Conservation (phyloP, 345 rosid genomes). For the Citrus medica region DNA sequence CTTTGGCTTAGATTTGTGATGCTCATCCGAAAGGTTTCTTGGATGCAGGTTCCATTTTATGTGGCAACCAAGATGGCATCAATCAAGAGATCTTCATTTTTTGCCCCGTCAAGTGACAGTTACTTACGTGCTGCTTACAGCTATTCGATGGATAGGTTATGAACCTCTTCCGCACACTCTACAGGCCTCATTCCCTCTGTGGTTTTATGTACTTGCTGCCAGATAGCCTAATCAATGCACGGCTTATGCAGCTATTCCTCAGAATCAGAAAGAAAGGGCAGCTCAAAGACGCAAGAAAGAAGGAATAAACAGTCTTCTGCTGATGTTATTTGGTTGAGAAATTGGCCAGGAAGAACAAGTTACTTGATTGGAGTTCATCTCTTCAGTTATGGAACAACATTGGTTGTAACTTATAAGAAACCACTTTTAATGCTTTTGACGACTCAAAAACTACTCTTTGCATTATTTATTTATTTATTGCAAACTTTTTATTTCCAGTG, state of each 20-base stretch:
- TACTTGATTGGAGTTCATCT: neutral
- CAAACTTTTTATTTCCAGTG: too few relatives aligned
- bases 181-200: conserved; percentile 81
- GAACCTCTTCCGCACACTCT: conserved; percentile 74
- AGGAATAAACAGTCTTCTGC: conserved; percentile 27
- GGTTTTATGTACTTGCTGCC: conserved; percentile 40
- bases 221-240: conserved; percentile 42
- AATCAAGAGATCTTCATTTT: conserved; percentile 61
- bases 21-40: conserved; percentile 1
- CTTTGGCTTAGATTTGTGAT: neutral
- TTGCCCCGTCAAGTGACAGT: conserved; percentile 65
- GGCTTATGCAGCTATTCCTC: conserved; percentile 46
- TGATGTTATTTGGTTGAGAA: neutral
- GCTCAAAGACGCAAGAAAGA: conserved; percentile 65
- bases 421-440: too few relatives aligned
- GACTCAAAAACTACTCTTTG: too few relatives aligned
- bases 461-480: too few relatives aligned
- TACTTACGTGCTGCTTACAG: conserved; percentile 68
- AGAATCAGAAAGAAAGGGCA: conserved; percentile 59
- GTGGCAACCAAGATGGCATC: conserved; percentile 88
- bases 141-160: conserved; percentile 57
- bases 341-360: neutral
- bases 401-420: too few relatives aligned
- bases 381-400: neutral
- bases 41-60: conserved; percentile 61